phyloP scores from a whole-genome alignment of 2,329 filamentous ascomycete genomes.

The Lecanicillium sp. region DNA sequence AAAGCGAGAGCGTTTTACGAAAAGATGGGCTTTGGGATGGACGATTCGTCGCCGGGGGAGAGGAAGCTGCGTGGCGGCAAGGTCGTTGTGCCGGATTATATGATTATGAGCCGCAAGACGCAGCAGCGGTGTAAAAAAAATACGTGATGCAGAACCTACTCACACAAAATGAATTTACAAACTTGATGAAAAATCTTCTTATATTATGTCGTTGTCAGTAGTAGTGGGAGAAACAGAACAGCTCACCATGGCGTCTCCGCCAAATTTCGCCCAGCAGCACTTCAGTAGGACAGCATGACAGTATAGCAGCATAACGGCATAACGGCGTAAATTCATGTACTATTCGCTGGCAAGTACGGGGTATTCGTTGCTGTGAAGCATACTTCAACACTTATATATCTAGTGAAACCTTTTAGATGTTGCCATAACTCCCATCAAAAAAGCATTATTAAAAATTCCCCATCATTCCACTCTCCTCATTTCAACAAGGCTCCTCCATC shows the following conservation, averaged over 20 bases:
- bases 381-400: slow-evolving; percentile 7
- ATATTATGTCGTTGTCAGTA: no score
- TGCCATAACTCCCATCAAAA: background rate
- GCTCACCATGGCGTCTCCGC: no score
- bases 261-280: background rate
- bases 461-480: slow-evolving; percentile 2
- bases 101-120: slow-evolving; percentile 41
- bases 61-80: slow-evolving; percentile 46
- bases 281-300: slow-evolving; percentile 7
- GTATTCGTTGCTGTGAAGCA: slow-evolving; percentile 7
- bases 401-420: slow-evolving; percentile 5
- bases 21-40: slow-evolving; percentile 46
- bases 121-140: background rate
- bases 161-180: no score
- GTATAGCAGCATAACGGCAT: slow-evolving; percentile 8
- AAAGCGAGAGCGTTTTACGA: slow-evolving; percentile 52
- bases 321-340: slow-evolving; percentile 8
- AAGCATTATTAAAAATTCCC: background rate
- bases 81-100: slow-evolving; percentile 46
- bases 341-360: slow-evolving; percentile 11
- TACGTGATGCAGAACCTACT: no score
- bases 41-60: slow-evolving; percentile 46
- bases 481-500: slow-evolving; percentile 3
- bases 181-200: no score
- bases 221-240: no score